phyloP scores from a whole-genome alignment of 768 basidiomycete species.

The Rhodotorula toruloides region DNA sequence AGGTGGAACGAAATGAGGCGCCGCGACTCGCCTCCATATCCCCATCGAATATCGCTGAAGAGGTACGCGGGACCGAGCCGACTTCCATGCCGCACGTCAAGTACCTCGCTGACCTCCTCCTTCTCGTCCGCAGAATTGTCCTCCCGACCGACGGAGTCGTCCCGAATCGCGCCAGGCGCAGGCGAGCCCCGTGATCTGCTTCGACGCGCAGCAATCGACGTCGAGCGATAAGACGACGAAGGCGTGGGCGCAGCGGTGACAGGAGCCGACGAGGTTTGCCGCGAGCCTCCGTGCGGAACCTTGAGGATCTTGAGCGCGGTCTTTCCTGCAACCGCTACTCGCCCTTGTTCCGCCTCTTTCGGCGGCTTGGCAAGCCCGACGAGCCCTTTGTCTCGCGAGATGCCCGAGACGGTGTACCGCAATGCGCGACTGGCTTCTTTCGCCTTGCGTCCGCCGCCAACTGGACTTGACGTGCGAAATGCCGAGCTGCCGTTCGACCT shows the following conservation, averaged over 20 bases:
- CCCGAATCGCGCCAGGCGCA: not conserved
- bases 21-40: slow-evolving; percentile 20
- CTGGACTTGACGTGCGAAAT: not conserved
- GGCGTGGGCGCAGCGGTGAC: not conserved
- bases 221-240: not conserved
- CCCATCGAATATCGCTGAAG: slow-evolving; percentile 36
- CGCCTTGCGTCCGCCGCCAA: slow-evolving; percentile 20
- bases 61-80: slow-evolving; percentile 26
- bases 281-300: slow-evolving; percentile 21
- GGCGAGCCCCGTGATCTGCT: slow-evolving; percentile 23
- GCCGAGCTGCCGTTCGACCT: not conserved
- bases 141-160: not conserved
- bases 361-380: slow-evolving; percentile 34
- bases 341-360: slow-evolving; percentile 8
- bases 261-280: not conserved
- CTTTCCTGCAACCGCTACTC: slow-evolving; percentile 35
- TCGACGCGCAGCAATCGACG: slow-evolving; percentile 26
- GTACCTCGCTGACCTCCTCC: slow-evolving; percentile 19
- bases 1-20: too few relatives aligned
- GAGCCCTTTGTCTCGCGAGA: slow-evolving; percentile 22
- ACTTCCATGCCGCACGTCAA: slow-evolving; percentile 21
- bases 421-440: slow-evolving; percentile 20
- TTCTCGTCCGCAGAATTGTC: not conserved
- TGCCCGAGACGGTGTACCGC: slow-evolving; percentile 10
- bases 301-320: slow-evolving; percentile 28